Conservation (phyloP, 1,284 basidiomycete genomes). For the Ceratobasidium sp. region DNA sequence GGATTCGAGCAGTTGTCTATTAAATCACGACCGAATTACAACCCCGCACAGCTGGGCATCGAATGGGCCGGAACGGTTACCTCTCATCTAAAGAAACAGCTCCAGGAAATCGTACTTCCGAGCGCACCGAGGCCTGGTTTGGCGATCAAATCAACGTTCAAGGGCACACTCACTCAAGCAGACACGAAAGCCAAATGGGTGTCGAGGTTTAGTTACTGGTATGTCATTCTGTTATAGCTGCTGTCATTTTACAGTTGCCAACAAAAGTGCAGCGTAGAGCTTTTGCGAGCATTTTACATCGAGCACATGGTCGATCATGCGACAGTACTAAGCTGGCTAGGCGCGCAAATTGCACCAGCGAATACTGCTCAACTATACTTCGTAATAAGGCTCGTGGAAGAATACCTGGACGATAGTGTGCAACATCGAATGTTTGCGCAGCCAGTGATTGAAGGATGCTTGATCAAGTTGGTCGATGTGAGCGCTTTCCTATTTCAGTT, state of each 20-base stretch:
- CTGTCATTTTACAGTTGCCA: constrained; percentile 1
- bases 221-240: constrained; percentile 43
- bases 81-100: constrained; percentile 88
- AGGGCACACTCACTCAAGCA: constrained; percentile 72
- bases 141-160: constrained; percentile 80
- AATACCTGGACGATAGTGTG: constrained; percentile 78
- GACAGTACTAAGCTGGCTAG: constrained; percentile 82
- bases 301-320: constrained; percentile 84
- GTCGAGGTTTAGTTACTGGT: constrained; percentile 82
- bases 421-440: constrained; percentile 66
- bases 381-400: constrained; percentile 75
- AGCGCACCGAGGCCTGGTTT: constrained; percentile 73
- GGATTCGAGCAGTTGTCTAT: constrained; percentile 61
- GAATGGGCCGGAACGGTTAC: constrained; percentile 91
- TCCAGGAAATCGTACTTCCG: constrained; percentile 83
- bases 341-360: constrained; percentile 74
- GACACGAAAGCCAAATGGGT: constrained; percentile 79
- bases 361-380: constrained; percentile 89
- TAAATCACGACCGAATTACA: constrained; percentile 73
- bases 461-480: constrained; percentile 75
- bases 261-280: constrained; percentile 60
- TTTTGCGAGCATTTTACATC: constrained; percentile 79
- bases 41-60: constrained; percentile 82
- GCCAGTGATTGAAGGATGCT: constrained; percentile 70
- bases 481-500: constrained; percentile 33